A percentile compares a stretch with the other conserved stretches of the same genome.
phyloP scores from a whole-genome alignment of 2,329 filamentous ascomycete species.

The Apiospora hydei region DNA sequence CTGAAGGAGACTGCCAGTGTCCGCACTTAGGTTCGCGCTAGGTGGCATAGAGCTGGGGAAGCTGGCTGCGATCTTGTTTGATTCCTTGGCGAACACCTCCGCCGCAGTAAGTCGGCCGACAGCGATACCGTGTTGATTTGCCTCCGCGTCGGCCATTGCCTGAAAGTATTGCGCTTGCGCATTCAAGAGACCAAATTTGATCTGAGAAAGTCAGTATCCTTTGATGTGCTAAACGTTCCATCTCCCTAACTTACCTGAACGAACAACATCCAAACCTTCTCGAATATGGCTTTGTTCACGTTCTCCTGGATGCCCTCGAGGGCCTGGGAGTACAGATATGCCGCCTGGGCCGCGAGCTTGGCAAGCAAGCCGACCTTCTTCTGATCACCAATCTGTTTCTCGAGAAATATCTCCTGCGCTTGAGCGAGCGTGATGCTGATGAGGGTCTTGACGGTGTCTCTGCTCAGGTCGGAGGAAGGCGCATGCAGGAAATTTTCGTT shows the following conservation, averaged over 20 bases:
- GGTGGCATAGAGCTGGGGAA: slow-evolving; percentile 83
- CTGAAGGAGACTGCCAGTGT: slow-evolving; percentile 76
- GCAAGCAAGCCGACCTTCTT: slow-evolving; percentile 93
- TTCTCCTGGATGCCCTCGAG: slow-evolving; percentile 92
- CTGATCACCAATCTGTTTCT: slow-evolving; percentile 91
- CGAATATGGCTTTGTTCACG: slow-evolving; percentile 88
- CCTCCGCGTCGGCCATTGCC: slow-evolving; percentile 88
- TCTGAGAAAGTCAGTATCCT: slow-evolving; percentile 47
- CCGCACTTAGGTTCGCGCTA: slow-evolving; percentile 82
- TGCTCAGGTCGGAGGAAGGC: slow-evolving; percentile 92
- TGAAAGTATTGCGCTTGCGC: slow-evolving; percentile 95
- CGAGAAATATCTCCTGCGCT: slow-evolving; percentile 95
- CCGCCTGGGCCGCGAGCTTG: slow-evolving; percentile 90
- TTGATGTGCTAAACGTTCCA: background rate
- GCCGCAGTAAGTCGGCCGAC: slow-evolving; percentile 85
- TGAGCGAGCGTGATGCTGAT: slow-evolving; percentile 95
- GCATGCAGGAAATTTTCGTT: slow-evolving; percentile 99
- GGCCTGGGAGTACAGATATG: slow-evolving; percentile 86
- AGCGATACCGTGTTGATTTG: slow-evolving; percentile 83
- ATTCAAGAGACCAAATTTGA: slow-evolving; percentile 82
- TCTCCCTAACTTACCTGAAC: slow-evolving; percentile 68
- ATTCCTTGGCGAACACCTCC: slow-evolving; percentile 79
- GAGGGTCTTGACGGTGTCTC: slow-evolving; percentile 93
- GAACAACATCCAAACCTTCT: slow-evolving; percentile 89
- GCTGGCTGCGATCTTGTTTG: slow-evolving; percentile 75